These are phyloP conservation scores for Mollisiaceae sp. DNA, from an alignment of 2,329 filamentous ascomycete genomes.

Conservation along the genomic window DNA sequence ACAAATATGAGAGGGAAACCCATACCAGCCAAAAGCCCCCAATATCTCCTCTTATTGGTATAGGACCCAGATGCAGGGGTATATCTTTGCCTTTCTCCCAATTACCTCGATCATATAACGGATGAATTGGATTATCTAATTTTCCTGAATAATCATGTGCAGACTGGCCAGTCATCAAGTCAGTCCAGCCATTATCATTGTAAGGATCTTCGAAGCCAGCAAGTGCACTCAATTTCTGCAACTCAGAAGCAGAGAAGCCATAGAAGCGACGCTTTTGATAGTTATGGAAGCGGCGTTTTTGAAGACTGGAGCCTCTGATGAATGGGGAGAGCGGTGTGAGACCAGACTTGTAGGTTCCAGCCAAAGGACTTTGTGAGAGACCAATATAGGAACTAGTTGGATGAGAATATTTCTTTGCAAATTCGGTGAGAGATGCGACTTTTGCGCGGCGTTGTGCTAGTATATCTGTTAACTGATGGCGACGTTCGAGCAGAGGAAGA, in stretches of 20 bases:
- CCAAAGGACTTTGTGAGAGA: slow-evolving; percentile 12
- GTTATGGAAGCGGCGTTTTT: slow-evolving; percentile 5
- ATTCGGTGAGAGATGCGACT: not conserved
- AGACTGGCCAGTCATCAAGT: not conserved
- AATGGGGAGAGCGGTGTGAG: slow-evolving; percentile 14
- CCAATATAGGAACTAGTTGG: not conserved
- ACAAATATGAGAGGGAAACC: no score
- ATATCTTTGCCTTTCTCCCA: slow-evolving; percentile 21
- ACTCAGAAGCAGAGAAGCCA: slow-evolving; percentile 2
- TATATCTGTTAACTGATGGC: not conserved
- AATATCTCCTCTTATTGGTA: slow-evolving; percentile 20
- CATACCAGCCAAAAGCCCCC: no score
- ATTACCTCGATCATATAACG: slow-evolving; percentile 10
- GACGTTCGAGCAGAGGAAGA: not conserved
- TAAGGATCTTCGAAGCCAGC: slow-evolving; percentile 4
- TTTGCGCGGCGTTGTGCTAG: not conserved
- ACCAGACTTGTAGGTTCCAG: slow-evolving; percentile 12
- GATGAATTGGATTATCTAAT: slow-evolving; percentile 17
- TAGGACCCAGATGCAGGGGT: slow-evolving; percentile 14
- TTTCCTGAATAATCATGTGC: not conserved
- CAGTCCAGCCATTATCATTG: not conserved
- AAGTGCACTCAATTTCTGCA: slow-evolving; percentile 3
- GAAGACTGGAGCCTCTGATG: not conserved
- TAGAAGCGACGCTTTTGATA: slow-evolving; percentile 14
- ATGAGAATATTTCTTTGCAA: slow-evolving; percentile 20